Percentiles rank a stretch among this genome's conserved stretches.
These are phyloP conservation scores for Penicillium concentricum DNA, from an alignment of 2,329 filamentous ascomycete species.

Conservation along the genomic window DNA sequence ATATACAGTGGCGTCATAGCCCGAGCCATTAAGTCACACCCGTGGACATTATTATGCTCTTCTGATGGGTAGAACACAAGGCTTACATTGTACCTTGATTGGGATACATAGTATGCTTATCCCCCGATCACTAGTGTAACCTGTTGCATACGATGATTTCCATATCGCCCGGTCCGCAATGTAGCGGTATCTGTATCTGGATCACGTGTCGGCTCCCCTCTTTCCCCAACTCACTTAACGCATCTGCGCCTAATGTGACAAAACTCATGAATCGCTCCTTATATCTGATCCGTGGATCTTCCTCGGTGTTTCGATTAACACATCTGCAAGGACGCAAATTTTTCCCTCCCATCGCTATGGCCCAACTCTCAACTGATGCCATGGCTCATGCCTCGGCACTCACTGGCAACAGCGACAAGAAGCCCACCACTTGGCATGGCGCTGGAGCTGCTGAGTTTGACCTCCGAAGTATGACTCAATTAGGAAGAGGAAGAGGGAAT, in stretches of 20 bases:
- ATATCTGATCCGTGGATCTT: constrained; percentile 11
- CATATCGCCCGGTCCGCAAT: neutral
- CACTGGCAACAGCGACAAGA: neutral
- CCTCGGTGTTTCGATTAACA: constrained; percentile 5
- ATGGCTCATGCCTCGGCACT: constrained; percentile 8
- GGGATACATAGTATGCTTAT: neutral
- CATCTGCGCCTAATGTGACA: neutral
- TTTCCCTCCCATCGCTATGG: constrained; percentile 17
- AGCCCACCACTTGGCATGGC: constrained; percentile 37
- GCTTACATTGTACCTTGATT: neutral
- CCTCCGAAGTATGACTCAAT: constrained; percentile 47
- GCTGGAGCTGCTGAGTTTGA: constrained; percentile 58
- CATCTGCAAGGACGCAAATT: neutral
- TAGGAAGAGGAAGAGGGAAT: neutral
- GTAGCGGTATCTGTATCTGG: neutral
- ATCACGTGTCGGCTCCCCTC: constrained; percentile 11
- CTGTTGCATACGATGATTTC: neutral
- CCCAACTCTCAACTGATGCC: constrained; percentile 18
- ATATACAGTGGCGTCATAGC: constrained; percentile 15
- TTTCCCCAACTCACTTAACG: constrained; percentile 4
- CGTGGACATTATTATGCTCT: neutral
- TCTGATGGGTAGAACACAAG: neutral
- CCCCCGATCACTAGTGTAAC: neutral
- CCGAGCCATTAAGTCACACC: neutral
- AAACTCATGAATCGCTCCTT: constrained; percentile 17